Percentiles rank a stretch among this genome's conserved stretches.
These are phyloP conservation scores for Wallacemonas sp. DNA, from an alignment of 208 protist genomes.

Conservation along the genomic window DNA sequence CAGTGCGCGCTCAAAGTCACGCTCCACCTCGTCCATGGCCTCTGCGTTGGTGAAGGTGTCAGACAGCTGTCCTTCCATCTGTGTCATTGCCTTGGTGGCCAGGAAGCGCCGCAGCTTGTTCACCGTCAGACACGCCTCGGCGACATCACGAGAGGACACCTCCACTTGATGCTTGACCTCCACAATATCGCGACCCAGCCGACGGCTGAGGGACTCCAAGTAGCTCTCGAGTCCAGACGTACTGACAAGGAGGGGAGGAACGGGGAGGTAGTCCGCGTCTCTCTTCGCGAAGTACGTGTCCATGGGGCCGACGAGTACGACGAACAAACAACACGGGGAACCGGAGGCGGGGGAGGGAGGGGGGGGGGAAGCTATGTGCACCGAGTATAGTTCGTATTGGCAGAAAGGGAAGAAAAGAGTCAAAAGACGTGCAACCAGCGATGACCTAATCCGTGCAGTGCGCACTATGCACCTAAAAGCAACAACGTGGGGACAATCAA, in stretches of 20 bases:
- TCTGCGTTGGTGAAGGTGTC: slow-evolving; percentile 9
- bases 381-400: too few relatives aligned
- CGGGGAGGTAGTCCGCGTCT: slow-evolving; percentile 15
- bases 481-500: too few relatives aligned
- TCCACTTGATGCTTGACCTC: slow-evolving; percentile 15
- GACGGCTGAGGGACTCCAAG: slow-evolving; percentile 23
- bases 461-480: too few relatives aligned
- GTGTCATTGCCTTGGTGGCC: slow-evolving; percentile 16
- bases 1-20: not conserved
- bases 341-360: too few relatives aligned
- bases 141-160: slow-evolving; percentile 8
- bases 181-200: slow-evolving; percentile 25
- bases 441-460: too few relatives aligned
- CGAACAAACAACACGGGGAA: too few relatives aligned
- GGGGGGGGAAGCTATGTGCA: too few relatives aligned
- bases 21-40: not conserved
- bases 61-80: slow-evolving; percentile 14
- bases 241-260: slow-evolving; percentile 41
- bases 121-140: slow-evolving; percentile 5
- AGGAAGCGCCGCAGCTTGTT: slow-evolving; percentile 25
- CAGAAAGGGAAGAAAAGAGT: too few relatives aligned
- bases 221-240: slow-evolving; percentile 40
- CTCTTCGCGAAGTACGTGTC: slow-evolving; percentile 8
- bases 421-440: too few relatives aligned
- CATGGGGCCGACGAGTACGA: too few relatives aligned